Evolutionary conservation across 805 yeast genomes (phyloP).

Genomic region (Metschnikowia arizonensis): DNA sequence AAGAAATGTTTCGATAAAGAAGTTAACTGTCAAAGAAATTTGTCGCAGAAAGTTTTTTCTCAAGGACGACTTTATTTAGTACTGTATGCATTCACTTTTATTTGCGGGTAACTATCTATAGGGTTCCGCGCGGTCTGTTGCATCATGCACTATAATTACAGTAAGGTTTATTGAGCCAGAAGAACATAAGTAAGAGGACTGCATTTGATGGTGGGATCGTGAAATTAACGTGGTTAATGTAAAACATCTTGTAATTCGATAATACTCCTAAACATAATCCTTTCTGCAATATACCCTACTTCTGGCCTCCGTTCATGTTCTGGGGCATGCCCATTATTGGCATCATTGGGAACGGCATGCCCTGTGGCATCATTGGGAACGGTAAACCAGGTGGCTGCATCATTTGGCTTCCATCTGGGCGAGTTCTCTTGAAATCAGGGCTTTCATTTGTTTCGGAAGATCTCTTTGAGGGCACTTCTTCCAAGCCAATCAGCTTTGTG

Average conservation of each 20-base stretch:
- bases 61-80: neutral
- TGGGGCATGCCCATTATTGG: constrained; percentile 19
- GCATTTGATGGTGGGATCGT: neutral
- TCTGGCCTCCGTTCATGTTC: constrained; percentile 8
- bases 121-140: neutral
- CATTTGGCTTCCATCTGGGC: constrained; percentile 14
- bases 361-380: constrained; percentile 14
- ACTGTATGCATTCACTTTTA: constrained; percentile 1
- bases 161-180: no score
- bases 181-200: neutral
- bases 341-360: constrained; percentile 19
- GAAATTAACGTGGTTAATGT: neutral
- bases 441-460: constrained; percentile 17
- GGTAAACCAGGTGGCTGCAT: constrained; percentile 13
- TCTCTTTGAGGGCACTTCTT: constrained; percentile 25
- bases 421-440: constrained; percentile 27
- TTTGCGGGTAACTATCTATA: constrained; percentile 14
- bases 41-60: constrained; percentile 2
- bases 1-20: neutral
- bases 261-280: neutral
- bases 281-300: neutral
- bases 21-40: neutral
- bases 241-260: neutral
- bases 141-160: neutral
- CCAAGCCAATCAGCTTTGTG: constrained; percentile 37